phyloP scores from a whole-genome alignment of 2,329 filamentous ascomycete species.

The Sporothrix luriei region DNA sequence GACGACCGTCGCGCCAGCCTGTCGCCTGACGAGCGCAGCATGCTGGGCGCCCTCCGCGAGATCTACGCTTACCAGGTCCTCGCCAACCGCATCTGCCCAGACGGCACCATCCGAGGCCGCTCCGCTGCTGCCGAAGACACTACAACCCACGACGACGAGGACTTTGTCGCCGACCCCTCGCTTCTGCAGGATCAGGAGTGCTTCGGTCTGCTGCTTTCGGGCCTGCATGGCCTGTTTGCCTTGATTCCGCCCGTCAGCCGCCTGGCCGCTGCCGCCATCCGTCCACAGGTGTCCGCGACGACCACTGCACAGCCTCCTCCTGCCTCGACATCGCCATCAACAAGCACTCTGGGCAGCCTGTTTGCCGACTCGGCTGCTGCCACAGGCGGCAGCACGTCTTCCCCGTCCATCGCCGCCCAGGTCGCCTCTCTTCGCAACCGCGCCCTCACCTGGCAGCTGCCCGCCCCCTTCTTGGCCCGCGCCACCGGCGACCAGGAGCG shows the following conservation, averaged over 20 bases:
- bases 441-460: constrained; percentile 34
- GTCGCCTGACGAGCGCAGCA: constrained; percentile 32
- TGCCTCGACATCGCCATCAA: background rate
- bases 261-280: constrained; percentile 27
- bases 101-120: constrained; percentile 29
- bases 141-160: constrained; percentile 33
- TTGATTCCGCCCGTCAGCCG: constrained; percentile 34
- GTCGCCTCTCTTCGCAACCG: constrained; percentile 31
- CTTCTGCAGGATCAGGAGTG: constrained; percentile 32
- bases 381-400: background rate
- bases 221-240: constrained; percentile 35
- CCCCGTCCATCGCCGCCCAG: background rate
- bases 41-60: constrained; percentile 35
- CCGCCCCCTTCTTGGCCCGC: constrained; percentile 24
- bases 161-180: constrained; percentile 34
- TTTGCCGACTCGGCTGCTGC: background rate
- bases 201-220: constrained; percentile 35
- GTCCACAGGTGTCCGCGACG: background rate
- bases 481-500: constrained; percentile 33
- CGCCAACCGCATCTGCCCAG: constrained; percentile 34
- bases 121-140: constrained; percentile 19
- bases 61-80: constrained; percentile 36
- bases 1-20: constrained; percentile 29
- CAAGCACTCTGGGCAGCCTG: constrained; percentile 17
- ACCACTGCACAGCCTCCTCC: background rate